phyloP scores from a whole-genome alignment of 1,284 basidiomycete species.

The Stygiomarasmius scandens region DNA sequence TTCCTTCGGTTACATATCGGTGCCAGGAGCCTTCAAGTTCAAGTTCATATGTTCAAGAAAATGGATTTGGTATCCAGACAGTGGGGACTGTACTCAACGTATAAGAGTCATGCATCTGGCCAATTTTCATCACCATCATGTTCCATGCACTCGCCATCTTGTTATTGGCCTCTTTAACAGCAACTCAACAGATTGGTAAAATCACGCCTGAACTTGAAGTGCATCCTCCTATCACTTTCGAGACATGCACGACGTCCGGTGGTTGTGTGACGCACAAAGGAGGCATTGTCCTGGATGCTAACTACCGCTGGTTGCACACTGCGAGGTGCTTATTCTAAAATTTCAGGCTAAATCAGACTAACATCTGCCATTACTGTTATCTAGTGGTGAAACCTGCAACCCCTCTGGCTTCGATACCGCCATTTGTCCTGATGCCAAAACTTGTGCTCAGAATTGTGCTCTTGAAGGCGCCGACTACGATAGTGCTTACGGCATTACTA shows the following conservation, averaged over 20 bases:
- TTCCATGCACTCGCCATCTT: constrained; percentile 10
- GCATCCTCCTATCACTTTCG: constrained; percentile 42
- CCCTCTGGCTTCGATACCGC: constrained; percentile 33
- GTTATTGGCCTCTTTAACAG: constrained; percentile 9
- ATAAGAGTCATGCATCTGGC: too few species aligned
- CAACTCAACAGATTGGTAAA: constrained; percentile 15
- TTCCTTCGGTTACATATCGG: too few species aligned
- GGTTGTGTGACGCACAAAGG: constrained; percentile 37
- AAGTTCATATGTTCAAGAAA: too few species aligned
- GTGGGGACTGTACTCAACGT: too few species aligned
- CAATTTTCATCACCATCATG: not conserved
- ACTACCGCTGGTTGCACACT: constrained; percentile 45
- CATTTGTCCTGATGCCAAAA: constrained; percentile 32
- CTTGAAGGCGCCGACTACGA: constrained; percentile 46
- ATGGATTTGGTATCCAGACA: too few species aligned
- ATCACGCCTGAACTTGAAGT: constrained; percentile 13
- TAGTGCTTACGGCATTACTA: constrained; percentile 40
- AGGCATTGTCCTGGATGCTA: constrained; percentile 46
- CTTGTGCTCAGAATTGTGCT: constrained; percentile 33
- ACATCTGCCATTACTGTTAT: too few species aligned
- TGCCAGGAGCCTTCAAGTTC: too few species aligned
- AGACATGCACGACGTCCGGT: constrained; percentile 43
- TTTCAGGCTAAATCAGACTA: too few species aligned
- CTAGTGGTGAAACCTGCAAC: constrained; percentile 58
- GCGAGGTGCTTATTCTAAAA: constrained; percentile 28